These are phyloP conservation scores for Globisporangium acanthophoron DNA, from an alignment of 352 stramenopile genomes.

Conservation along the genomic window DNA sequence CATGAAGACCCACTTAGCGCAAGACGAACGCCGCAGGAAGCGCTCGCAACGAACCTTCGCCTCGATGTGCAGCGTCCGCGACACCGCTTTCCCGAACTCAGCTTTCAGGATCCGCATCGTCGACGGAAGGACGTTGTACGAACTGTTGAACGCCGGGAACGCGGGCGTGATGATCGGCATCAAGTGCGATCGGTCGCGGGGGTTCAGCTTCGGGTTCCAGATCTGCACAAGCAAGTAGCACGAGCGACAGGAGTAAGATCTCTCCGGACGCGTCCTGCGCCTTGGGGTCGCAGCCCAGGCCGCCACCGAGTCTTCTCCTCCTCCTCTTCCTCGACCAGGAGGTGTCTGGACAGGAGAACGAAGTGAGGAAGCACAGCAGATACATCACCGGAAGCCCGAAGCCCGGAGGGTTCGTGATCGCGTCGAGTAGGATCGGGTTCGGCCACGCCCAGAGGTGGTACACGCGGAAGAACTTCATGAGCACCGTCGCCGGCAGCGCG, in stretches of 20 bases:
- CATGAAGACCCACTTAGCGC: no score
- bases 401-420: constrained; percentile 37
- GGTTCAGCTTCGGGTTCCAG: constrained; percentile 87
- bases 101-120: constrained; percentile 90
- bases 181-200: constrained; percentile 87
- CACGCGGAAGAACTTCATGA: constrained; percentile 95
- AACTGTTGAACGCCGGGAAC: constrained; percentile 98
- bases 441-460: constrained; percentile 96
- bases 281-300: no score
- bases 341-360: no score
- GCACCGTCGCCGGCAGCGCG: constrained; percentile 73
- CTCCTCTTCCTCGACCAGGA: no score
- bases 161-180: constrained; percentile 99
- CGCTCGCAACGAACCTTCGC: constrained; percentile 45
- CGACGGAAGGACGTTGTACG: constrained; percentile 94
- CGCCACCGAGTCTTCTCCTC: no score
- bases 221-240: constrained; percentile 27
- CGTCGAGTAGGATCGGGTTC: constrained; percentile 89
- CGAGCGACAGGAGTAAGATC: neutral
- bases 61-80: constrained; percentile 73
- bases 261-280: neutral
- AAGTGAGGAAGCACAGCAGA: neutral
- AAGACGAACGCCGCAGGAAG: no score
- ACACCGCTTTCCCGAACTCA: constrained; percentile 76
- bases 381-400: constrained; percentile 59